phyloP scores from a whole-genome alignment of 306 rosid species.

The Quercus rubra region DNA sequence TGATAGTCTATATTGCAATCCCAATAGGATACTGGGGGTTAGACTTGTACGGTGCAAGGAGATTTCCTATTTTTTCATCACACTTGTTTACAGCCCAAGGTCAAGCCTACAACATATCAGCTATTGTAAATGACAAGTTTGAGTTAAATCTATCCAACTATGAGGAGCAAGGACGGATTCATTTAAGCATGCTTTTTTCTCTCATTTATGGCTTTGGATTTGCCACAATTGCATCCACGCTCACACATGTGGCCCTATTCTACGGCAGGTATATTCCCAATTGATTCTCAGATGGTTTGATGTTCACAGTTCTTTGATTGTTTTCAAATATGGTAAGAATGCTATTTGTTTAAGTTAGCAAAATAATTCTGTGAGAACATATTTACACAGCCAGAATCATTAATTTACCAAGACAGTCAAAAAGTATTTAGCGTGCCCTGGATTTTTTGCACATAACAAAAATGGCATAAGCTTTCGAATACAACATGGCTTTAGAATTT shows the following conservation, averaged over 20 bases:
- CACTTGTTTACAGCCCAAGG: slow-evolving; percentile 66
- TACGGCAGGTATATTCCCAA: slow-evolving; percentile 58
- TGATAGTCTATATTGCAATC: slow-evolving; percentile 44
- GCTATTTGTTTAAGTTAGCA: not conserved
- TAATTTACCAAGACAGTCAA: no score
- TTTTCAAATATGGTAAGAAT: not conserved
- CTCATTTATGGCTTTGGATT: slow-evolving; percentile 76
- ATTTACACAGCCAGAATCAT: no score
- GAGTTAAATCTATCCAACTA: slow-evolving; percentile 46
- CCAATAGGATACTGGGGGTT: slow-evolving; percentile 72
- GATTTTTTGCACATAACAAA: not conserved
- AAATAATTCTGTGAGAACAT: not conserved
- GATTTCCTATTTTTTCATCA: slow-evolving; percentile 72
- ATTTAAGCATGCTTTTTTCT: slow-evolving; percentile 62
- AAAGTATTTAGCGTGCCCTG: not conserved
- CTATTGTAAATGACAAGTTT: slow-evolving; percentile 62
- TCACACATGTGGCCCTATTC: slow-evolving; percentile 66
- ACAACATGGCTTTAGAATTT: not conserved
- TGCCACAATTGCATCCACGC: slow-evolving; percentile 73
- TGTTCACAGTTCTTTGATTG: not conserved
- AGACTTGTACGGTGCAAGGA: slow-evolving; percentile 43
- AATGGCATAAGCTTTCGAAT: not conserved
- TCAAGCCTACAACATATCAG: slow-evolving; percentile 45
- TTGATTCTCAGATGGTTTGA: not conserved
- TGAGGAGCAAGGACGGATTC: slow-evolving; percentile 54